Percentiles rank a stretch among this genome's conserved stretches.
phyloP scores from a whole-genome alignment of 805 yeast genomes.

The Priceomyces fermenticarens region DNA sequence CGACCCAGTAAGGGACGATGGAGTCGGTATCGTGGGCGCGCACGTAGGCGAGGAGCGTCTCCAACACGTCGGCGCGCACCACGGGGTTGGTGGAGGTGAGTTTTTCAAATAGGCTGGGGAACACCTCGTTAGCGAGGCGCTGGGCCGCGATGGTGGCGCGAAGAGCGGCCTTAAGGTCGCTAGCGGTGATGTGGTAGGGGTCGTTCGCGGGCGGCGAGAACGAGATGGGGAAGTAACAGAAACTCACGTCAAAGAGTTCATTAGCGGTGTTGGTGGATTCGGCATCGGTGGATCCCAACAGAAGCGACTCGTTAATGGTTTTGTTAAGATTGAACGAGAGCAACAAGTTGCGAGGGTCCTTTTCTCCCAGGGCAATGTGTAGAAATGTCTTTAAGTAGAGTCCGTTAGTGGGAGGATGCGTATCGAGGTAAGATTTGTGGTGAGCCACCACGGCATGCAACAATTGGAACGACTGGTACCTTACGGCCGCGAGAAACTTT shows the following conservation, averaged over 20 bases:
- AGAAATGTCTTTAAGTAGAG: slow-evolving; percentile 56
- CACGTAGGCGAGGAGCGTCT: slow-evolving; percentile 58
- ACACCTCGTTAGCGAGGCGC: slow-evolving; percentile 61
- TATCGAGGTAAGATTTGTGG: slow-evolving; percentile 18
- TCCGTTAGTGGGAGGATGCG: slow-evolving; percentile 26
- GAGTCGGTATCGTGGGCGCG: slow-evolving; percentile 47
- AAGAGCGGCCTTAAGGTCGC: slow-evolving; percentile 62
- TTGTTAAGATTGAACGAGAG: slow-evolving; percentile 60
- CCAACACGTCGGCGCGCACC: slow-evolving; percentile 72
- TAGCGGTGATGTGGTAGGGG: slow-evolving; percentile 76
- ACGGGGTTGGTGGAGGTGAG: slow-evolving; percentile 69
- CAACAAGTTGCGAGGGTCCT: slow-evolving; percentile 87
- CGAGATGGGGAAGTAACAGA: slow-evolving; percentile 95
- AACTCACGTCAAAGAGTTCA: slow-evolving; percentile 80
- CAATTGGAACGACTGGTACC: slow-evolving; percentile 58
- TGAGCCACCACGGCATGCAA: slow-evolving; percentile 34
- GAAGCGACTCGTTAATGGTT: slow-evolving; percentile 40
- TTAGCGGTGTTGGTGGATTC: no score
- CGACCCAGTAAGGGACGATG: slow-evolving; percentile 60
- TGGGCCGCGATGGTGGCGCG: slow-evolving; percentile 63
- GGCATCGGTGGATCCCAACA: no score
- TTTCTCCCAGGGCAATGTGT: slow-evolving; percentile 79
- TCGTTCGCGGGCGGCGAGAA: slow-evolving; percentile 91
- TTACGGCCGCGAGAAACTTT: slow-evolving; percentile 56
- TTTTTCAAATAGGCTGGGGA: slow-evolving; percentile 77